Percentiles rank a stretch among this genome's conserved stretches.
Conservation (phyloP, 345 rosid species). For the Hirschfeldia incana region DNA sequence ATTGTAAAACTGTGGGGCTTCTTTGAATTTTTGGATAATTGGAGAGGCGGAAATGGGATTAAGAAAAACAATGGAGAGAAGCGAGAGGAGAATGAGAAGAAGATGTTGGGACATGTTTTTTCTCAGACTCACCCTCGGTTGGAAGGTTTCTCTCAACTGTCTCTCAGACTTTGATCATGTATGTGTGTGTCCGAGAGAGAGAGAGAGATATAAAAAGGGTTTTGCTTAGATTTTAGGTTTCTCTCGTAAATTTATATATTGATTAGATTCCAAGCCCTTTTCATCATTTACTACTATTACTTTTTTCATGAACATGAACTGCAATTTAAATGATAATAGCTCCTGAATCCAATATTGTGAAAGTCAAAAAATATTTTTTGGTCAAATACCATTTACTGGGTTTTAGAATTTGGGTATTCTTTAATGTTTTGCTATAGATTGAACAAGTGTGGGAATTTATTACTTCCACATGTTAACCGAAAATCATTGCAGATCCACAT, state of each 20-base stretch:
- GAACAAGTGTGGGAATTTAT: slow-evolving; percentile 21
- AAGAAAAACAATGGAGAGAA: background rate
- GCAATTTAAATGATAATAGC: background rate
- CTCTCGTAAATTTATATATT: slow-evolving; percentile 6
- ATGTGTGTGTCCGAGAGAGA: slow-evolving; percentile 1
- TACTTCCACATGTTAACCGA: slow-evolving; percentile 30
- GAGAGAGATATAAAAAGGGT: slow-evolving; percentile 6
- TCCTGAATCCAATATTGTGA: slow-evolving; percentile 15
- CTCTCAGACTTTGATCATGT: slow-evolving; percentile 30
- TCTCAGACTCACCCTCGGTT: slow-evolving; percentile 18
- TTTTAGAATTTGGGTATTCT: background rate
- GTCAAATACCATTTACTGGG: slow-evolving; percentile 17
- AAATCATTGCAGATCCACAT: slow-evolving; percentile 28
- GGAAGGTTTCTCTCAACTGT: slow-evolving; percentile 31
- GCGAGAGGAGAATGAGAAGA: slow-evolving; percentile 19
- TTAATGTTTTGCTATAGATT: background rate
- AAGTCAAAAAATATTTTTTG: slow-evolving; percentile 2
- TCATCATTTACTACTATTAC: slow-evolving; percentile 1
- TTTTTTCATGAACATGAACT: background rate
- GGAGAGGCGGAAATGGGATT: slow-evolving; percentile 31
- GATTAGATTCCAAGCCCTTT: slow-evolving; percentile 40
- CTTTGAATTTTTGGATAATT: slow-evolving; percentile 60
- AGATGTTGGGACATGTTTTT: slow-evolving; percentile 35
- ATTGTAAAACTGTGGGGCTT: slow-evolving; percentile 92
- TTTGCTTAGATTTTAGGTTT: slow-evolving; percentile 42